phyloP scores from a whole-genome alignment of 768 basidiomycete genomes.

The Mycena leptocephala region DNA sequence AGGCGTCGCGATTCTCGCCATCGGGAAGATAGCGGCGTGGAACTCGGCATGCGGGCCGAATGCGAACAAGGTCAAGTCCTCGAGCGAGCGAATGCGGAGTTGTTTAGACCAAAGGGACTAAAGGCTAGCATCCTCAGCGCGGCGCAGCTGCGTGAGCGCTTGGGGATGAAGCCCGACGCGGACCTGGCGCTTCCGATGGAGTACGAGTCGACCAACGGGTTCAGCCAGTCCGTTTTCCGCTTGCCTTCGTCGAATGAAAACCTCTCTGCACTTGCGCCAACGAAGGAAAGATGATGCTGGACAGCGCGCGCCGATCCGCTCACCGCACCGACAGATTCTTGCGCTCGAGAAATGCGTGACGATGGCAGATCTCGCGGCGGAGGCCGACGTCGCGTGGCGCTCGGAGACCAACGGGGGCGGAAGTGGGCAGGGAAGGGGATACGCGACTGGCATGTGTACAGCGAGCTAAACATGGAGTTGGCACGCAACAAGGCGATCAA shows the following conservation, averaged over 20 bases:
- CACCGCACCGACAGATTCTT: not conserved
- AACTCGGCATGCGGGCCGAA: not conserved
- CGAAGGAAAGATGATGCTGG: not conserved
- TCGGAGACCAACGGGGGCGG: not conserved
- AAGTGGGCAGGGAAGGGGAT: slow-evolving; percentile 16
- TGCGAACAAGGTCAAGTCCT: not conserved
- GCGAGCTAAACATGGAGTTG: not conserved
- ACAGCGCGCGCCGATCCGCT: not conserved
- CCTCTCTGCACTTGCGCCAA: too few species aligned
- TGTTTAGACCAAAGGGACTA: not conserved
- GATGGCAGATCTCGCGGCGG: not conserved
- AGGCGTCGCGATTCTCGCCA: not conserved
- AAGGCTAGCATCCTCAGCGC: not conserved
- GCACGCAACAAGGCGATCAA: not conserved
- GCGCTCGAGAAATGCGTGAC: not conserved
- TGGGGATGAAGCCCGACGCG: not conserved
- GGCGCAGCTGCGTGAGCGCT: not conserved
- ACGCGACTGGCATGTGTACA: not conserved
- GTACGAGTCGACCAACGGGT: not conserved
- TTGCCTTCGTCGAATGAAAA: too few species aligned
- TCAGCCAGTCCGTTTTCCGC: too few species aligned
- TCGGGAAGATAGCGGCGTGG: not conserved
- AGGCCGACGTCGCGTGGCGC: not conserved
- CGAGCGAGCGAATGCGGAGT: slow-evolving; percentile 1
- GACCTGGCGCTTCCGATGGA: not conserved